These are phyloP conservation scores for Rostrohypoxylon terebratum DNA, from an alignment of 495 filamentous ascomycete species.

Conservation along the genomic window DNA sequence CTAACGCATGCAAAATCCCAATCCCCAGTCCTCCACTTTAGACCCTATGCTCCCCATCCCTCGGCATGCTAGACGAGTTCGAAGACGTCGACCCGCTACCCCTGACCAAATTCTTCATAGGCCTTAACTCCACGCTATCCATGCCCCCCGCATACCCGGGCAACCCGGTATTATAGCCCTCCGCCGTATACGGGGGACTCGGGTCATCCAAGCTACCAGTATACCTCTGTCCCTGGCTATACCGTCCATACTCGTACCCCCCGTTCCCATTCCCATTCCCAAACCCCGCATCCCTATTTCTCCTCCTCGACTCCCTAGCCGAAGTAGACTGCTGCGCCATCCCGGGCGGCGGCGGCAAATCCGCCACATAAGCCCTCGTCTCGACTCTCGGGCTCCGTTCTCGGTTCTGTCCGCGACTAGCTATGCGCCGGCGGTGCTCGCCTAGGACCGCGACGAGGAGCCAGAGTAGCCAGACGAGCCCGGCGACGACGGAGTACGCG, in stretches of 20 bases:
- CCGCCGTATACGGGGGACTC: slow-evolving; percentile 33
- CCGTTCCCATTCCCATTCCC: not conserved
- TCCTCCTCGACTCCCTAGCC: not conserved
- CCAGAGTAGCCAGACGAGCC: slow-evolving; percentile 53
- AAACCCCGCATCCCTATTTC: not conserved
- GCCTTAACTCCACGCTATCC: slow-evolving; percentile 20
- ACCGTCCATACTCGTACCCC: not conserved
- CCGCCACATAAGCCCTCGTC: not conserved
- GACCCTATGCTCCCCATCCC: not conserved
- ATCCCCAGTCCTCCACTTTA: not conserved
- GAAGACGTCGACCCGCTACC: slow-evolving; percentile 1
- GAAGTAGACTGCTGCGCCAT: not conserved
- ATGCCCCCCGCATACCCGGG: not conserved
- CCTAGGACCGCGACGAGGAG: slow-evolving; percentile 40
- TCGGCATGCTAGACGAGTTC: slow-evolving; percentile 9
- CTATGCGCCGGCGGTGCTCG: slow-evolving; percentile 33
- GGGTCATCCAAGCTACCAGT: slow-evolving; percentile 19
- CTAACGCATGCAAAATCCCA: not conserved
- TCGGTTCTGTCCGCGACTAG: not conserved
- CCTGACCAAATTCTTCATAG: slow-evolving; percentile 9
- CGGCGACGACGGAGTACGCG: slow-evolving; percentile 53
- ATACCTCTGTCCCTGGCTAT: not conserved
- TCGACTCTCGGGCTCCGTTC: not conserved
- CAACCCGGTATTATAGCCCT: not conserved
- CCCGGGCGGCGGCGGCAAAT: not conserved